phyloP scores from a whole-genome alignment of 352 stramenopile species.

The Phytophthora brassicae region DNA sequence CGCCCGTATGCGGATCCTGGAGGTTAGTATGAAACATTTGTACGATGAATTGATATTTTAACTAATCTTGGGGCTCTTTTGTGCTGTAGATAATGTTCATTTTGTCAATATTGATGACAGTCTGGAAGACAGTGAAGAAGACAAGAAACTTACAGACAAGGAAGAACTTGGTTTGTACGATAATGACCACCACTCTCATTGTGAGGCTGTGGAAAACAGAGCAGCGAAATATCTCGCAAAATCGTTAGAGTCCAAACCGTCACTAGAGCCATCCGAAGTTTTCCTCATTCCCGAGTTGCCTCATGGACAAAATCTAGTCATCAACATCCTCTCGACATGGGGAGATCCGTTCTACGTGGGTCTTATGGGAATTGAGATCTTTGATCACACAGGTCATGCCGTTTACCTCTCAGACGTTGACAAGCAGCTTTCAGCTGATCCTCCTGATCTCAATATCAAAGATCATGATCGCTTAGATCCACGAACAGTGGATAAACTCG shows the following conservation, averaged over 20 bases:
- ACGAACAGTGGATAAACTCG: constrained; percentile 85
- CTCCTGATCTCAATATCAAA: constrained; percentile 81
- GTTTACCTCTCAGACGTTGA: constrained; percentile 63
- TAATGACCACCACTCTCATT: not conserved
- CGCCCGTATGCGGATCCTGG: constrained; percentile 59
- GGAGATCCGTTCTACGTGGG: constrained; percentile 91
- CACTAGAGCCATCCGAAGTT: constrained; percentile 28
- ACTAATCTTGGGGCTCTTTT: not conserved
- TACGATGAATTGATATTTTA: not conserved
- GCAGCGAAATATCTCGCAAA: constrained; percentile 25
- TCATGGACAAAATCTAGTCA: constrained; percentile 62
- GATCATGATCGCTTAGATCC: constrained; percentile 75
- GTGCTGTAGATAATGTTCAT: constrained; percentile 56
- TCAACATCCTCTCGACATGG: constrained; percentile 89
- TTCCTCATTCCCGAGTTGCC: constrained; percentile 79
- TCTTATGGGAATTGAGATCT: constrained; percentile 89
- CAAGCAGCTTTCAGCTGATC: constrained; percentile 76
- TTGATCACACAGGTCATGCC: constrained; percentile 75
- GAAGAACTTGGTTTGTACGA: constrained; percentile 10
- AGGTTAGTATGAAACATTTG: constrained; percentile 23
- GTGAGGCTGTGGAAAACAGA: constrained; percentile 10
- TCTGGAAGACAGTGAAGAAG: constrained; percentile 20
- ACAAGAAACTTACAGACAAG: constrained; percentile 3
- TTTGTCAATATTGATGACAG: constrained; percentile 79
- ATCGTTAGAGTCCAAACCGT: constrained; percentile 11